Evolutionary conservation across 1,284 basidiomycete species (phyloP).

Genomic region (Ganoderma sinense): DNA sequence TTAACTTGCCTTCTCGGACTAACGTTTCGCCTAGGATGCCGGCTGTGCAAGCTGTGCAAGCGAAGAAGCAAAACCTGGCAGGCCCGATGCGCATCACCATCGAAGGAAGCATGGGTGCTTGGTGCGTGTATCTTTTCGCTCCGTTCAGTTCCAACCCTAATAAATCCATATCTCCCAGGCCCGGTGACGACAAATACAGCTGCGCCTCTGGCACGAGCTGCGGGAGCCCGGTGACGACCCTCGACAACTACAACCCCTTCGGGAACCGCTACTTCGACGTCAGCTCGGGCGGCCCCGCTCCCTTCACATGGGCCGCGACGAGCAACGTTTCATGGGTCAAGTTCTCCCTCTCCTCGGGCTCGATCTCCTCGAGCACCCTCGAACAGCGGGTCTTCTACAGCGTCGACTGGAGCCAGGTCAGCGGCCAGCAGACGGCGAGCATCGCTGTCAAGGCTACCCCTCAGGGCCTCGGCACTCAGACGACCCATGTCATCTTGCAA

Average conservation of each 20-base stretch:
- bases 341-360: slow-evolving; percentile 55
- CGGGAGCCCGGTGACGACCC: slow-evolving; percentile 54
- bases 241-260: slow-evolving; percentile 64
- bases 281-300: slow-evolving; percentile 63
- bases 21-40: slow-evolving; percentile 54
- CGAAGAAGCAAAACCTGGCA: slow-evolving; percentile 61
- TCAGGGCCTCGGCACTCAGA: slow-evolving; percentile 41
- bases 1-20: slow-evolving; percentile 2
- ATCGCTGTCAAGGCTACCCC: slow-evolving; percentile 58
- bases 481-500: slow-evolving; percentile 48
- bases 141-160: background rate
- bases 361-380: slow-evolving; percentile 54
- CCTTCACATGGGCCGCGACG: slow-evolving; percentile 63
- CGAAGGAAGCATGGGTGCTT: slow-evolving; percentile 66
- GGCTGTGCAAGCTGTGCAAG: slow-evolving; percentile 59
- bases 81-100: slow-evolving; percentile 68
- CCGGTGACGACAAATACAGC: slow-evolving; percentile 67
- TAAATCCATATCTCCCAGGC: slow-evolving; percentile 46
- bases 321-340: slow-evolving; percentile 63
- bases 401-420: slow-evolving; percentile 68
- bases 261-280: slow-evolving; percentile 65
- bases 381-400: slow-evolving; percentile 64
- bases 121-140: slow-evolving; percentile 46
- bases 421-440: slow-evolving; percentile 48
- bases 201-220: slow-evolving; percentile 59